Evolutionary conservation across 345 rosid genomes (phyloP).

Genomic region (Sapria himalayana): DNA sequence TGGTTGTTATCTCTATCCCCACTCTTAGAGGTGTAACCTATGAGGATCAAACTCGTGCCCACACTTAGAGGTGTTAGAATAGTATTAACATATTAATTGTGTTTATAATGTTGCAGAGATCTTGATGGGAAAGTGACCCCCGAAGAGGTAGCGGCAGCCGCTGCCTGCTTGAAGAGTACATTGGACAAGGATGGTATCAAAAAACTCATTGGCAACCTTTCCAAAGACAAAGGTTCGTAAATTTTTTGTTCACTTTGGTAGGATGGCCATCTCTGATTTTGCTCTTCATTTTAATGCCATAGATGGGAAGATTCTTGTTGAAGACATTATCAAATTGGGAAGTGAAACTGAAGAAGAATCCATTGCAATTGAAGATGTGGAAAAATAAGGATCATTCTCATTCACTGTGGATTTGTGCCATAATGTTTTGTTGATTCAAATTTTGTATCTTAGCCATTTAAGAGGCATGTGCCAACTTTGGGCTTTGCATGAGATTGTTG

Average conservation of each 20-base stretch:
- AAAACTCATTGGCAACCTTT: constrained; percentile 53
- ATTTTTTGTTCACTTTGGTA: background rate
- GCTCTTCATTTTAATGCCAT: constrained; percentile 8
- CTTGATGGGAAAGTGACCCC: constrained; percentile 73
- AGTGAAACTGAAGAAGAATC: constrained; percentile 37
- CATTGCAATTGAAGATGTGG: constrained; percentile 21
- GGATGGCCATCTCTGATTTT: background rate
- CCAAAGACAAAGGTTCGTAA: constrained; percentile 47
- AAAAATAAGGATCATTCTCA: background rate
- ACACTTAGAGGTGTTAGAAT: background rate
- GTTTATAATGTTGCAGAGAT: constrained; percentile 28
- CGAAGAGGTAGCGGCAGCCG: constrained; percentile 80
- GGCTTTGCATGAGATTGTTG: too few relatives aligned
- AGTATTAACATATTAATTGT: constrained; percentile 1
- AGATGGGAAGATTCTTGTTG: constrained; percentile 93
- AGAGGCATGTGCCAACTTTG: too few relatives aligned
- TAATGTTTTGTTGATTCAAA: too few relatives aligned
- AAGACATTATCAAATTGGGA: constrained; percentile 76
- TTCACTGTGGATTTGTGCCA: too few relatives aligned
- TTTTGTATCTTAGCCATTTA: too few relatives aligned
- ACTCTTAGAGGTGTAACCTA: background rate
- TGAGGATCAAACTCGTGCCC: background rate
- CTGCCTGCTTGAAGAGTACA: constrained; percentile 52
- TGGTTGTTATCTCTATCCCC: background rate
- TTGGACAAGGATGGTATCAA: constrained; percentile 56